A percentile compares a stretch with the other conserved stretches of the same genome.
phyloP scores from a whole-genome alignment of 2,329 filamentous ascomycete genomes.

The Tolypocladium album region DNA sequence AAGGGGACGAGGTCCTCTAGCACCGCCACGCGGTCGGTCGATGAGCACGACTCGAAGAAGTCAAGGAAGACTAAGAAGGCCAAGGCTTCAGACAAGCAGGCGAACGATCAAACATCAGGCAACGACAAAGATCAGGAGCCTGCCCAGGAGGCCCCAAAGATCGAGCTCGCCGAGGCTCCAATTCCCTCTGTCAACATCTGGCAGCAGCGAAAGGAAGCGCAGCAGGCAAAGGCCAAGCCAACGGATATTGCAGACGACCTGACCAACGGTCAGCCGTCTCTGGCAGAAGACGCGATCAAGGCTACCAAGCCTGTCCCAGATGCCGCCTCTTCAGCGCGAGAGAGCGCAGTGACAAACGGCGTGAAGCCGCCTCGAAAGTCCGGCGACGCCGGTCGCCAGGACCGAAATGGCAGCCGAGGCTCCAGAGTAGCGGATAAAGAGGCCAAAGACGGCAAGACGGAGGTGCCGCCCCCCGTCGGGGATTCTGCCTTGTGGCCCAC shows the following conservation, averaged over 20 bases:
- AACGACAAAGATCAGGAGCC: conserved; percentile 45
- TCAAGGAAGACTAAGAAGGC: conserved; percentile 53
- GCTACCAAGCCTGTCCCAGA: conserved; percentile 13
- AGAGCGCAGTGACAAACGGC: conserved; percentile 21
- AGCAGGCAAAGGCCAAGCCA: conserved; percentile 40
- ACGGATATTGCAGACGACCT: conserved; percentile 24
- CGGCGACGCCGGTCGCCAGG: conserved; percentile 26
- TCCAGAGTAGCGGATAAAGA: conserved; percentile 34
- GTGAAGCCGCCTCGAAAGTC: conserved; percentile 31
- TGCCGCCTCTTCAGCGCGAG: conserved; percentile 9
- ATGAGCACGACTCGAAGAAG: conserved; percentile 40
- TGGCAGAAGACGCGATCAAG: conserved; percentile 33
- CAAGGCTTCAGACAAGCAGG: conserved; percentile 28
- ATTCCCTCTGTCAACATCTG: conserved; percentile 80
- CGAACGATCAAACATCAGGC: conserved; percentile 37
- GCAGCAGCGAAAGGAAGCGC: conserved; percentile 65
- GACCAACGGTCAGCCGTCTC: conserved; percentile 15
- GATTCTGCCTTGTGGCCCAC: conserved; percentile 86
- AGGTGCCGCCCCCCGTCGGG: conserved; percentile 51
- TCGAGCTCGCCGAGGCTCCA: conserved; percentile 68
- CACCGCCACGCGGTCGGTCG: conserved; percentile 53
- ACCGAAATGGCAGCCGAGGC: conserved; percentile 36
- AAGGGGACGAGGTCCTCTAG: conserved; percentile 49
- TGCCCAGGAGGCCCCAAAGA: conserved; percentile 37
- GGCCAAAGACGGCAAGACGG: conserved; percentile 18